Base-by-base conservation (phyloP, 306 rosid genomes). In the Crotalaria pallida region DNA sequence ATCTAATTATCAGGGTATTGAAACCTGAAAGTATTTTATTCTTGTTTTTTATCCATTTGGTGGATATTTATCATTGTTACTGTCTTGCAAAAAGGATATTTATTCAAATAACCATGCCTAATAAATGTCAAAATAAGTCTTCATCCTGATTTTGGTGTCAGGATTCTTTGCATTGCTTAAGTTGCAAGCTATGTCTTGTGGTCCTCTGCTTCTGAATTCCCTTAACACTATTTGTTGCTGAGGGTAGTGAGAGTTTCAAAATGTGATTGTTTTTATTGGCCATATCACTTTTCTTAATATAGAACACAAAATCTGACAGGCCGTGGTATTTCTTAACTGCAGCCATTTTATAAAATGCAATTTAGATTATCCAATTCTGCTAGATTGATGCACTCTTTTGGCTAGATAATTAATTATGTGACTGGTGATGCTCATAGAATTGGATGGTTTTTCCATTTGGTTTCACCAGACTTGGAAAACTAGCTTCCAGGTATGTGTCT, bases 381-480 rank as follows among this genome's bases (percentile, higher is more conserved):
- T 21, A 81, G 72, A 80, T 38, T 83, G 81, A 33, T 13, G 45
- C 92, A 92, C 70, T 92, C 98, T 7, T 79, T 88, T 21, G 98
- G 98, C 2, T 96, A 88, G 79, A 83, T 89, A 7, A 87, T 89
- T 96, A 92, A 88, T 67, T 92, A 92, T 71, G 90, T 81, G 17
- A 88, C 95, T 0, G 96, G 89, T 3, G 96, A 92, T 80, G 96
- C 98, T 3, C 89, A 89, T 57, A 80, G 98, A 77, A 82, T 92
- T 55, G 98, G 98, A 69, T 96, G 88, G 68, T 92, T 92, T 92
- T 44, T 89, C 96, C 21, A 89, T 44, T 67, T 88, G 96, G 93
- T 88, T 87, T 85, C 98, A 93, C 76, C 93, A 85, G 43, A 86
- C 90, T n/a, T 90, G 97, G 97, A 86, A 96, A n/a, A 93, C 98